Conservation (phyloP, 441 rosid genomes). For the Daphne laureola region DNA sequence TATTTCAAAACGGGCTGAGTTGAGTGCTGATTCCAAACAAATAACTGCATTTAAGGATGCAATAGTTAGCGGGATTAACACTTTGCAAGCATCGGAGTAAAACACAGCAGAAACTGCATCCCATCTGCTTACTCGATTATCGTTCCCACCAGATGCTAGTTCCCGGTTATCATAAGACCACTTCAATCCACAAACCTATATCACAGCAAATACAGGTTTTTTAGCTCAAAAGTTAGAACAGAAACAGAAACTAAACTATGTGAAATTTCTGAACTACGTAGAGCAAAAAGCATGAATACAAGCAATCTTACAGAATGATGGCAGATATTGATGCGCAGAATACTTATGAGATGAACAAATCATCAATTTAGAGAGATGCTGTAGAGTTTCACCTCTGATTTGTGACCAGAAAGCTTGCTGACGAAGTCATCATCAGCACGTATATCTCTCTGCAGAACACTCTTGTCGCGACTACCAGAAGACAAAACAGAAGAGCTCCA, state of each 20-base stretch:
- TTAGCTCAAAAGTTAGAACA: constrained; percentile 11
- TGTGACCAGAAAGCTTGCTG: constrained; percentile 84
- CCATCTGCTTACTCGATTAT: constrained; percentile 54
- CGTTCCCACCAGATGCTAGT: constrained; percentile 96
- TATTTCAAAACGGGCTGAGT: constrained; percentile 77
- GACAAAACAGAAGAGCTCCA: constrained; percentile 82
- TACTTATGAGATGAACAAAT: constrained; percentile 10
- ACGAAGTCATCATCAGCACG: constrained; percentile 71
- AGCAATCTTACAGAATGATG: constrained; percentile 2
- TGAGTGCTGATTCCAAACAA: constrained; percentile 96
- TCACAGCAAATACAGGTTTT: constrained; percentile 10
- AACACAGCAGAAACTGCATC: constrained; percentile 2
- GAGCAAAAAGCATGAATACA: neutral
- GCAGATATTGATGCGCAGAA: neutral
- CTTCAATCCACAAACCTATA: constrained; percentile 83
- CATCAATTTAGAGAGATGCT: constrained; percentile 2
- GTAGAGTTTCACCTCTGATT: constrained; percentile 56
- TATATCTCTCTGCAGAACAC: constrained; percentile 82
- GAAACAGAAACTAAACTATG: neutral
- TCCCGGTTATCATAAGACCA: constrained; percentile 95
- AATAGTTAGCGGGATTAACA: constrained; percentile 1
- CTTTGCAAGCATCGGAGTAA: neutral
- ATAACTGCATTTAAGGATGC: constrained; percentile 47
- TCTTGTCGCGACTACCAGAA: constrained; percentile 94
- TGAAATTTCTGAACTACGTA: too few species aligned